Percentiles rank a stretch among this genome's conserved stretches.
Evolutionary conservation across 169 alveolate genomes (phyloP).

Genomic region (Perkinsus chesapeaki): DNA sequence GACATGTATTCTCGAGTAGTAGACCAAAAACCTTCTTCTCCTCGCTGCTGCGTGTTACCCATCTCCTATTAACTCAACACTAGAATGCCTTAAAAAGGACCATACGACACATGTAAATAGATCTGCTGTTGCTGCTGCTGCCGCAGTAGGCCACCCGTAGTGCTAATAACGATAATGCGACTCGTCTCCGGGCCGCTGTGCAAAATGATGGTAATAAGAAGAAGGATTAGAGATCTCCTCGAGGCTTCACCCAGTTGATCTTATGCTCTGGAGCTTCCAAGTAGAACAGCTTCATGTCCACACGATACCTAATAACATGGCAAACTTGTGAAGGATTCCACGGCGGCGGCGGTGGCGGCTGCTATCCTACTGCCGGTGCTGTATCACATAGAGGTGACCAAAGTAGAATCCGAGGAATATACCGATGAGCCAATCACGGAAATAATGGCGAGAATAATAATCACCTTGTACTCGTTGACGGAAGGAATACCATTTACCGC

Average conservation of each 20-base stretch:
- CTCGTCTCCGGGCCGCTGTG: conserved; percentile 3
- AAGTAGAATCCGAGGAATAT: conserved; percentile 55
- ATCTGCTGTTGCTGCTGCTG: no score
- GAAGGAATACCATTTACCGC: conserved; percentile 72
- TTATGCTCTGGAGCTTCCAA: conserved; percentile 81
- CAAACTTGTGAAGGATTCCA: no score
- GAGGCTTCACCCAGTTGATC: conserved; percentile 74
- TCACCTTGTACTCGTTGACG: conserved; percentile 68
- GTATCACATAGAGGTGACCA: conserved; percentile 18
- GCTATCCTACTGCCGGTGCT: conserved; percentile 17
- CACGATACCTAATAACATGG: conserved; percentile 24
- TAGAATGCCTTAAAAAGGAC: not conserved
- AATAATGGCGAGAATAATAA: conserved; percentile 49
- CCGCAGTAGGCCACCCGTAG: not conserved
- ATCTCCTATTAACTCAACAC: not conserved
- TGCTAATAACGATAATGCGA: no score
- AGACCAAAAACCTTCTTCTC: not conserved
- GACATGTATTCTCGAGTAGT: not conserved
- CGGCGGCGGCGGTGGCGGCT: not conserved
- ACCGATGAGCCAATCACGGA: conserved; percentile 61
- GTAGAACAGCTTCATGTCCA: conserved; percentile 75
- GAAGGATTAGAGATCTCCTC: conserved; percentile 56
- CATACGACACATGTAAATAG: not conserved
- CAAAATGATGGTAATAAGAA: not conserved
- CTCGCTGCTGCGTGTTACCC: not conserved